Evolutionary conservation across 441 rosid species (phyloP).

Genomic region (Erodium trifolium): DNA sequence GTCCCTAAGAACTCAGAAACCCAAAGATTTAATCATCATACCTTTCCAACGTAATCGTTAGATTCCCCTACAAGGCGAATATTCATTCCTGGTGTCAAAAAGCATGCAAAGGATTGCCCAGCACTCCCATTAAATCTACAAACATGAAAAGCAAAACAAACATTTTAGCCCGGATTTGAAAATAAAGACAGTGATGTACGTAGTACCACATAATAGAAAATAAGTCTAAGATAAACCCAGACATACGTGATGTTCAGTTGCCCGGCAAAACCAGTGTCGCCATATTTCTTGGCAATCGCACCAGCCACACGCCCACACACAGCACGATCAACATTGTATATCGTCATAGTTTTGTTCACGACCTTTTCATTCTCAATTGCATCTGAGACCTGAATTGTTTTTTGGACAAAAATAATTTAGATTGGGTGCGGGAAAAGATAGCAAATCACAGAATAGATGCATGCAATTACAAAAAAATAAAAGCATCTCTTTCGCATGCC

Average conservation of each 20-base stretch:
- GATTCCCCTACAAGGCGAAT: conserved; percentile 85
- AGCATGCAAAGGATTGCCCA: conserved; percentile 97
- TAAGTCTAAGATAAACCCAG: conserved; percentile 12
- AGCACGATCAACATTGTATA: conserved; percentile 87
- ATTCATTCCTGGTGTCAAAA: conserved; percentile 94
- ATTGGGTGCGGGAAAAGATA: conserved; percentile 1
- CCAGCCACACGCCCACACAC: conserved; percentile 89
- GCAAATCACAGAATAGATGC: too few relatives aligned
- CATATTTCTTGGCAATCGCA: conserved; percentile 76
- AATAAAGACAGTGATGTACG: background rate
- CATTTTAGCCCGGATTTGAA: conserved; percentile 23
- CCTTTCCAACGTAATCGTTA: conserved; percentile 98
- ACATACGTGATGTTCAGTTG: conserved; percentile 86
- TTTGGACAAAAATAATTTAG: background rate
- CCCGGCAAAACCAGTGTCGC: conserved; percentile 94
- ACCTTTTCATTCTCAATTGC: conserved; percentile 81
- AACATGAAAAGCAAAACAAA: conserved; percentile 17
- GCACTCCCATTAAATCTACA: conserved; percentile 84
- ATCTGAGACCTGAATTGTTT: conserved; percentile 47
- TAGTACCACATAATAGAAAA: background rate
- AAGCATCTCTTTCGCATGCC: too few relatives aligned
- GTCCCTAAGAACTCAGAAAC: conserved; percentile 4
- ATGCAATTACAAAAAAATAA: too few relatives aligned
- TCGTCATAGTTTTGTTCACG: conserved; percentile 54
- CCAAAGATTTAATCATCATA: conserved; percentile 23